Conservation (phyloP, 805 yeast genomes). For the Barnettozyma pratensis region DNA sequence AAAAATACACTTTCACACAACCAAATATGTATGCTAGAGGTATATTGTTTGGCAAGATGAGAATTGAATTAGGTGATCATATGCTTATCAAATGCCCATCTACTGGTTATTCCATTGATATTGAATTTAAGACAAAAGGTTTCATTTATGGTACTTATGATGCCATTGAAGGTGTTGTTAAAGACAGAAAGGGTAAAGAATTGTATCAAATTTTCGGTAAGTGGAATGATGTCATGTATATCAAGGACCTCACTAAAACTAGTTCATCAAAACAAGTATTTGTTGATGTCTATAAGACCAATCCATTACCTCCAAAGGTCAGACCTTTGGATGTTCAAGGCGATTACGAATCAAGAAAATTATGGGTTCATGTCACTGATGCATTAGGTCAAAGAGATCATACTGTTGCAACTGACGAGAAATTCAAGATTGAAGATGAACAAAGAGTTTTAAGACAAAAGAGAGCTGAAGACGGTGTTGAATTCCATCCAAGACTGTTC, state of each 20-base stretch:
- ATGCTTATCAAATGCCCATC: conserved; percentile 65
- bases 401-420: conserved; percentile 79
- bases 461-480: conserved; percentile 72
- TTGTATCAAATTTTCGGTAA: conserved; percentile 75
- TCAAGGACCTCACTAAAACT: conserved; percentile 46
- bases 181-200: conserved; percentile 46
- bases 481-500: conserved; percentile 77
- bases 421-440: conserved; percentile 78
- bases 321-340: conserved; percentile 80
- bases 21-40: conserved; percentile 96
- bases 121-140: conserved; percentile 94
- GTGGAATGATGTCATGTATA: conserved; percentile 84
- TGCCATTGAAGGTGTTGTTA: conserved; percentile 73
- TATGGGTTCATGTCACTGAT: conserved; percentile 79
- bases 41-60: conserved; percentile 82
- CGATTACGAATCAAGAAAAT: conserved; percentile 68
- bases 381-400: conserved; percentile 83
- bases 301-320: conserved; percentile 57
- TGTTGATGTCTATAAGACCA: conserved; percentile 55
- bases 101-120: conserved; percentile 61
- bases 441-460: conserved; percentile 73
- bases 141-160: conserved; percentile 90
- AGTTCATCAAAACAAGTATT: conserved; percentile 41
- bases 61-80: conserved; percentile 90
- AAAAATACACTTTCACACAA: conserved; percentile 79